phyloP scores from a whole-genome alignment of 2,329 filamentous ascomycete species.

The Cytospora piceae region DNA sequence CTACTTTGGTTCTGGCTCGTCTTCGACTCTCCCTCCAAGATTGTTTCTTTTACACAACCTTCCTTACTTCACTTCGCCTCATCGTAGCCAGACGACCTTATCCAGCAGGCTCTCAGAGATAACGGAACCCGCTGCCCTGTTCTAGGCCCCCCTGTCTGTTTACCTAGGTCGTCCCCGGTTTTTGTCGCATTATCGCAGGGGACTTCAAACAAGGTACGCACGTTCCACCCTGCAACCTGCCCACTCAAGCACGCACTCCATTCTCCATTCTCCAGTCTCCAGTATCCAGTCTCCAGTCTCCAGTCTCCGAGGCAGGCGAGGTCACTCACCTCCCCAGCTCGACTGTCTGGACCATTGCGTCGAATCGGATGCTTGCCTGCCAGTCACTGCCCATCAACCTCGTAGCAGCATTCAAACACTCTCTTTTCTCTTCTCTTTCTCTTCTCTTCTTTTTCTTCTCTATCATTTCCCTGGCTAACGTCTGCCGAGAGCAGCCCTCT shows the following conservation, averaged over 20 bases:
- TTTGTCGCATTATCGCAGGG: conserved; percentile 16
- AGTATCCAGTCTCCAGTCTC: conserved; percentile 14
- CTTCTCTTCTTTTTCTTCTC: background rate
- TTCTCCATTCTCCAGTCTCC: background rate
- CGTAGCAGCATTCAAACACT: conserved; percentile 22
- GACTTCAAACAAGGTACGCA: conserved; percentile 23
- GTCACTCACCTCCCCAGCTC: conserved; percentile 27
- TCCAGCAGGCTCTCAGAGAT: conserved; percentile 23
- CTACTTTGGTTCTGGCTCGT: background rate
- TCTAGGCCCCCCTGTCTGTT: conserved; percentile 26
- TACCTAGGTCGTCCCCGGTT: background rate
- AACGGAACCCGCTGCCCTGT: conserved; percentile 11
- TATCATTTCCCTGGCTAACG: conserved; percentile 16
- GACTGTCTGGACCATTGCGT: conserved; percentile 24
- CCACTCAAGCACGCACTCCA: conserved; percentile 18
- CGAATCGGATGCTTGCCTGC: conserved; percentile 30
- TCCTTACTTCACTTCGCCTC: background rate
- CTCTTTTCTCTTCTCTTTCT: conserved; percentile 4
- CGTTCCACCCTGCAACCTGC: conserved; percentile 21
- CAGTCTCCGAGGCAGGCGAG: conserved; percentile 14
- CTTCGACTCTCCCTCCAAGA: background rate
- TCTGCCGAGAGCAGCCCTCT: conserved; percentile 36
- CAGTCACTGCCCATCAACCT: conserved; percentile 25
- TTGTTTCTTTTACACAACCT: background rate
- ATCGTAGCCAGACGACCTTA: conserved; percentile 15